Percentiles rank a stretch among this genome's conserved stretches.
These are phyloP conservation scores for Rhamnella rubrinervis DNA, from an alignment of 331 rosid genomes.

Conservation along the genomic window DNA sequence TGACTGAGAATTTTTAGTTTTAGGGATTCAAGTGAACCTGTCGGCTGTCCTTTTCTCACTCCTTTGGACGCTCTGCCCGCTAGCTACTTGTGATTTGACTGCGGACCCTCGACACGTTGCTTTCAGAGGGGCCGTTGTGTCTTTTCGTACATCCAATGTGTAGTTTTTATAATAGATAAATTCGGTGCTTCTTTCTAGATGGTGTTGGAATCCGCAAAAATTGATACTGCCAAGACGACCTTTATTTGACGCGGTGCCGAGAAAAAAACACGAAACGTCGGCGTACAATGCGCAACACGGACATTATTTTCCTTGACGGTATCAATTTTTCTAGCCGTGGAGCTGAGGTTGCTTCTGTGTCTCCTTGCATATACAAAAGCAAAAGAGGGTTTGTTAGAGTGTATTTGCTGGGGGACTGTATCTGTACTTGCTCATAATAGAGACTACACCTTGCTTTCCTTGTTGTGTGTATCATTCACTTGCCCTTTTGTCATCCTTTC, in stretches of 20 bases:
- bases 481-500: conserved; percentile 10
- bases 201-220: conserved; percentile 9
- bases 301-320: background rate
- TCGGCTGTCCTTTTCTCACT: conserved; percentile 26
- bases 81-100: too few species aligned
- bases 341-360: background rate
- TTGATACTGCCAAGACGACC: conserved; percentile 19
- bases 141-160: background rate
- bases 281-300: too few species aligned
- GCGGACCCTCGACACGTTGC: background rate
- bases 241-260: conserved; percentile 2
- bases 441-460: background rate
- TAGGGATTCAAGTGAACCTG: conserved; percentile 24
- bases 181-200: conserved; percentile 9
- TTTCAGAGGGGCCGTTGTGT: background rate
- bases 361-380: background rate
- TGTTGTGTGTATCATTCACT: background rate
- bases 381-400: background rate
- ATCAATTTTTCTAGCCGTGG: background rate
- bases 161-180: background rate
- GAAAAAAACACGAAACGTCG: conserved; percentile 7
- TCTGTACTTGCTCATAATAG: background rate
- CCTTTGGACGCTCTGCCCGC: too few species aligned
- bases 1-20: background rate
- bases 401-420: background rate